A percentile compares a stretch with the other conserved stretches of the same genome.
These are phyloP conservation scores for Cerioporus squamosus DNA, from an alignment of 1,284 basidiomycete genomes.

Conservation along the genomic window DNA sequence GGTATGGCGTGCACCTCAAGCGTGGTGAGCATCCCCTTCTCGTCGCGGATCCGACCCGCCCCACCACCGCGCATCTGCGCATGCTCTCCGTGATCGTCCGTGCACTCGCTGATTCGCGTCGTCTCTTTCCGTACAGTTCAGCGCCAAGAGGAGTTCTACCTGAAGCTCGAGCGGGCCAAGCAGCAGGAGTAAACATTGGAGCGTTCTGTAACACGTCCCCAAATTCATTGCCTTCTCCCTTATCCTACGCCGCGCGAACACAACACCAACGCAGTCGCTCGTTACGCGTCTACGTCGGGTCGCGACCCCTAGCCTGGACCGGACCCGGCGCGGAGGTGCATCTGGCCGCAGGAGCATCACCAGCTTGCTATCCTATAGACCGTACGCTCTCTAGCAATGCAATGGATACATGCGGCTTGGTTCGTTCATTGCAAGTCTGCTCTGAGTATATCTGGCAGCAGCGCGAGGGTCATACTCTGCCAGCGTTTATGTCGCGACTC, in stretches of 20 bases:
- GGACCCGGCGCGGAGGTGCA: slow-evolving; percentile 9
- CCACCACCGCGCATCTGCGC: not conserved
- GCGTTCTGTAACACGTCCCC: slow-evolving; percentile 17
- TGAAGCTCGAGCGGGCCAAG: slow-evolving; percentile 71
- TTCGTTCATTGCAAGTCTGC: too few relatives aligned
- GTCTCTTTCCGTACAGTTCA: slow-evolving; percentile 54
- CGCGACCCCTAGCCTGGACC: slow-evolving; percentile 25
- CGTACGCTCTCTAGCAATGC: slow-evolving; percentile 10
- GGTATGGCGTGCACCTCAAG: slow-evolving; percentile 83
- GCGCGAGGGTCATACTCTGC: too few relatives aligned
- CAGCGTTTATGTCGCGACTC: too few relatives aligned
- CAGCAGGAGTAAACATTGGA: slow-evolving; percentile 28
- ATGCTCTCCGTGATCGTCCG: not conserved
- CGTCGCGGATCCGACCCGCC: not conserved
- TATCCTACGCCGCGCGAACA: not conserved
- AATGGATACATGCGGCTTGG: slow-evolving; percentile 13
- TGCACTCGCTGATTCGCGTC: slow-evolving; percentile 18
- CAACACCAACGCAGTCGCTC: not conserved
- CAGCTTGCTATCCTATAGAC: not conserved
- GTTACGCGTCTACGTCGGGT: slow-evolving; percentile 8
- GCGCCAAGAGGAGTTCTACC: slow-evolving; percentile 81
- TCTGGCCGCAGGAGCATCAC: not conserved
- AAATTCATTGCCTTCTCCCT: slow-evolving; percentile 15
- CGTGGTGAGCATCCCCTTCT: slow-evolving; percentile 52
- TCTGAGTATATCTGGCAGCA: not conserved